phyloP scores from a whole-genome alignment of 345 rosid species.

The Pistacia integerrima region DNA sequence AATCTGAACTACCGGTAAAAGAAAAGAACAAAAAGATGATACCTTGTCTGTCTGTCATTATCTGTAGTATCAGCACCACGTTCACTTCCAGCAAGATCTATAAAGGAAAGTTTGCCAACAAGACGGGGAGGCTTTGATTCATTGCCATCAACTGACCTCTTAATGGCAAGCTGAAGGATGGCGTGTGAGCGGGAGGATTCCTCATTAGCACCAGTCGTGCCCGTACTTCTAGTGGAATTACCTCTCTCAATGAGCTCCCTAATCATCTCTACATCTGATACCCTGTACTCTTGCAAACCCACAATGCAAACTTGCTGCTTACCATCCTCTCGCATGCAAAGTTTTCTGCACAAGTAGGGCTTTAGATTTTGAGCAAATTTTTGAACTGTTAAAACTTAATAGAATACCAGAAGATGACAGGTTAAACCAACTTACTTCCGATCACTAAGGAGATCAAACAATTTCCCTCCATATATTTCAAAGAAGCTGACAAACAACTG shows the following conservation, averaged over 20 bases:
- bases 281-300: conserved; percentile 94
- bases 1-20: conserved; percentile 9
- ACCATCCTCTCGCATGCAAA: conserved; percentile 99
- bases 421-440: conserved; percentile 71
- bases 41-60: conserved; percentile 98
- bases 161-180: conserved; percentile 92
- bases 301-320: conserved; percentile 98
- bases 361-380: conserved; percentile 18
- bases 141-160: conserved; percentile 77
- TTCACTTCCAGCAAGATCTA: conserved; percentile 99
- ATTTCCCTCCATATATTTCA: conserved; percentile 95
- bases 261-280: conserved; percentile 89
- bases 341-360: conserved; percentile 52
- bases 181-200: conserved; percentile 99
- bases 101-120: conserved; percentile 94
- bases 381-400: neutral
- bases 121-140: conserved; percentile 89
- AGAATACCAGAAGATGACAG: conserved; percentile 10
- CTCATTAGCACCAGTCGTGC: conserved; percentile 98
- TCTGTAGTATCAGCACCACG: conserved; percentile 99
- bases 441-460: conserved; percentile 88
- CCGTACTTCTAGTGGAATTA: conserved; percentile 88
- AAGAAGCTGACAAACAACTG: conserved; percentile 93
- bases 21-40: conserved; percentile 13
- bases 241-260: conserved; percentile 97